Base-by-base conservation (phyloP, 106 monocot genomes). In the Agapanthus africanus region DNA sequence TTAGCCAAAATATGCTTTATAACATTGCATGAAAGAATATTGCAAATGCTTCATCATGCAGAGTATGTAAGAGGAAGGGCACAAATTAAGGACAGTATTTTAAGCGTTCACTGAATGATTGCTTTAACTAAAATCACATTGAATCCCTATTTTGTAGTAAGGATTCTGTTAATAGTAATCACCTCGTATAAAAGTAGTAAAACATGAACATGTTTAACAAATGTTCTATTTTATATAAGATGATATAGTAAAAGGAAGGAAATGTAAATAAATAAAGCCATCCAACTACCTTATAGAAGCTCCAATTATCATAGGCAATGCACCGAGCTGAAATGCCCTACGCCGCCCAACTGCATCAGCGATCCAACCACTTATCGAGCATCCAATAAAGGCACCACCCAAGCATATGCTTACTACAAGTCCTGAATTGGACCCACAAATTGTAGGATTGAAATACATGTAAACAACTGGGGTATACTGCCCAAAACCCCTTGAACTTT, bases 341-440 rank as follows among this genome's bases (percentile, higher is more conserved):
- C 94, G 82, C 28, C 94, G 80, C 3, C 94, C 94, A 62, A 91
- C 56, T 15, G 83, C 85, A 85, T 95, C 94, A 25, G 88, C 79
- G 21, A 91, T 79, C 78, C 79, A 91, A 40, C 94, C 94, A 71
- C 94, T 95, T 54, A 81, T 81, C 50, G 85, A 74, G 30, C 90
- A 91, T n/a, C 94, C 94, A 74, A 95, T 10, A 52, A 91, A 82
- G 10, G 94, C 94, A 37, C 91, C 91, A 42, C 79, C 78, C 59
- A 95, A 73, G 54, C 94, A 95, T 60, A 73, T 91, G 73, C 94
- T 95, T 31, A 95, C 94, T 59, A 91, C 94, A 77, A 95, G 90
- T 18, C 94, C 91, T 95, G 78, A 60, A 78, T 56, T 22, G 36
- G 31, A 40, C 10, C 25, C 39, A 23, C 11, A 65, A 30, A 38